phyloP scores from a whole-genome alignment of 1,139 yeast species.

The Arxiozyma telluris region DNA sequence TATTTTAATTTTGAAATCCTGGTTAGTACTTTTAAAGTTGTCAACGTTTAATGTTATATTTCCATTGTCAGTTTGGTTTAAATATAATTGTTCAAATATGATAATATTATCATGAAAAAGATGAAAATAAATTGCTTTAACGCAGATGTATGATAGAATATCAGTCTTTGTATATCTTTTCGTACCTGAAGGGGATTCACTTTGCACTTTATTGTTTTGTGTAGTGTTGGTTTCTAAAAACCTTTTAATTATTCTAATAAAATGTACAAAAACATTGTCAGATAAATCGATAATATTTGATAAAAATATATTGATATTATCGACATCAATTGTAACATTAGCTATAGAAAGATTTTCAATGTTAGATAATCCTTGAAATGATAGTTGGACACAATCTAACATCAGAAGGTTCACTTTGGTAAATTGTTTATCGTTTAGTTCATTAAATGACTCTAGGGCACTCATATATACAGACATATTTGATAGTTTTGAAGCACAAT shows the following conservation, averaged over 20 bases:
- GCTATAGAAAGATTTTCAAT: slow-evolving; percentile 36
- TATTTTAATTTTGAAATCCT: slow-evolving; percentile 4
- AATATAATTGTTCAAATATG: slow-evolving; percentile 6
- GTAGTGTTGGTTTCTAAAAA: neutral
- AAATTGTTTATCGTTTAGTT: slow-evolving; percentile 8
- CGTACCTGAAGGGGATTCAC: neutral
- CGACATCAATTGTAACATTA: slow-evolving; percentile 12
- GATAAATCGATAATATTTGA: slow-evolving; percentile 8
- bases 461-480: slow-evolving; percentile 77
- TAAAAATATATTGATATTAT: slow-evolving; percentile 5
- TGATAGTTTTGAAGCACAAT: slow-evolving; percentile 61
- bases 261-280: neutral
- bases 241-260: neutral
- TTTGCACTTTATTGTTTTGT: neutral
- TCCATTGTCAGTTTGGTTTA: slow-evolving; percentile 10
- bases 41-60: slow-evolving; percentile 8
- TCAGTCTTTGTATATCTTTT: neutral
- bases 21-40: slow-evolving; percentile 7
- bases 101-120: slow-evolving; percentile 9
- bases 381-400: slow-evolving; percentile 28
- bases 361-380: slow-evolving; percentile 45
- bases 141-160: slow-evolving; percentile 8
- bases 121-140: neutral
- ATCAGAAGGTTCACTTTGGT: slow-evolving; percentile 11
- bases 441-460: slow-evolving; percentile 44